Evolutionary conservation across 768 basidiomycete genomes (phyloP).

Genomic region (Gloeostereum incarnatum): DNA sequence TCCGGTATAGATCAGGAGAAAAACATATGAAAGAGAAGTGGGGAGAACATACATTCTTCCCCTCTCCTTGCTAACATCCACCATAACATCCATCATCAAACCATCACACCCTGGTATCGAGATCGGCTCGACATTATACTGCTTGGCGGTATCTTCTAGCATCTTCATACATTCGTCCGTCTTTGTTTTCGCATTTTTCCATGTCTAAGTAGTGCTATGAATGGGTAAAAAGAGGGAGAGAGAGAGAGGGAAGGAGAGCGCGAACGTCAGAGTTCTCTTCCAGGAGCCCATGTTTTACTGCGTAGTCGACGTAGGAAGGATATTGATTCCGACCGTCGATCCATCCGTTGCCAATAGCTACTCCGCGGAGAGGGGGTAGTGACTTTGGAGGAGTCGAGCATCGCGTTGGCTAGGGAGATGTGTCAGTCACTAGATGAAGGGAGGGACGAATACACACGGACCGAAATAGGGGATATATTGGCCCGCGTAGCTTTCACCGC

Average conservation of each 20-base stretch:
- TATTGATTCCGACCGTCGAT: constrained; percentile 88
- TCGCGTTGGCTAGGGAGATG: constrained; percentile 55
- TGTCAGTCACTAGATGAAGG: background rate
- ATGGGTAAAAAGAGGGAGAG: constrained; percentile 3
- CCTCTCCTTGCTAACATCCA: constrained; percentile 29
- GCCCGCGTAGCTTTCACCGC: constrained; percentile 95
- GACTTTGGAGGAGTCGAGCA: constrained; percentile 49
- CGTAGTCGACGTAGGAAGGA: constrained; percentile 81
- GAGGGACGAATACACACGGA: constrained; percentile 17
- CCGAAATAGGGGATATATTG: constrained; percentile 98
- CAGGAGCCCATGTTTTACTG: constrained; percentile 69
- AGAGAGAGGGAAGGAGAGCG: constrained; percentile 5
- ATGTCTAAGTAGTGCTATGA: constrained; percentile 32
- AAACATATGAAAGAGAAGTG: background rate
- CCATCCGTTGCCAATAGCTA: constrained; percentile 98
- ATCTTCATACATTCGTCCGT: constrained; percentile 52
- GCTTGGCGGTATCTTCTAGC: constrained; percentile 28
- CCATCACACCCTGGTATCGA: constrained; percentile 46
- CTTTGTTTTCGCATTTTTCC: constrained; percentile 44
- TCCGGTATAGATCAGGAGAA: background rate
- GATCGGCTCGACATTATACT: constrained; percentile 44
- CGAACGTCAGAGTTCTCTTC: constrained; percentile 62
- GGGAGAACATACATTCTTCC: constrained; percentile 23
- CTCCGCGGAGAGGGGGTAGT: constrained; percentile 60
- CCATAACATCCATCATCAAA: constrained; percentile 41